phyloP scores from a whole-genome alignment of 1,139 yeast species.

The Hyphopichia wangnamkhiaoensis region DNA sequence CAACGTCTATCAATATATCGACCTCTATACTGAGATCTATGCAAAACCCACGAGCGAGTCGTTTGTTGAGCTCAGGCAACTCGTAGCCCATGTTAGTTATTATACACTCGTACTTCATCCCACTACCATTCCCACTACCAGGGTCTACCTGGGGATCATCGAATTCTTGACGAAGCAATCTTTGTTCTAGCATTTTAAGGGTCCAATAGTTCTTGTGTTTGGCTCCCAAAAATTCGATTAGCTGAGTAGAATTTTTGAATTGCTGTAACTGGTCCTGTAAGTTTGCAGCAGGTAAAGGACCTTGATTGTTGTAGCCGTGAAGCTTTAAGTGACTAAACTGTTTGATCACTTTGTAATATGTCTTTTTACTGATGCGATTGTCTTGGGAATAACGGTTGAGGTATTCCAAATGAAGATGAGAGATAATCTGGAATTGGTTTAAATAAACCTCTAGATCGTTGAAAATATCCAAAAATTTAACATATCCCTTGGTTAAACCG shows the following conservation, averaged over 20 bases:
- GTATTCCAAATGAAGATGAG: conserved; percentile 18
- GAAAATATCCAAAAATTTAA: conserved; percentile 22
- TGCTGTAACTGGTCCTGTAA: conserved; percentile 18
- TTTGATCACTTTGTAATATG: conserved; percentile 2
- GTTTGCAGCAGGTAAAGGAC: conserved; percentile 23
- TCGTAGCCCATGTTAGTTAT: conserved; percentile 26
- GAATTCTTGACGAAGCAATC: conserved; percentile 7
- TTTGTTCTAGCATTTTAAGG: conserved; percentile 26
- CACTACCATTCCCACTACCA: no score
- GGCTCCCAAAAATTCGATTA: conserved; percentile 16
- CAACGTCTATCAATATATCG: conserved; percentile 28
- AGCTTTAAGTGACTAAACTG: conserved; percentile 30
- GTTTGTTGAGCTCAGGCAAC: conserved; percentile 10
- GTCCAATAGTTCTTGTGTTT: conserved; percentile 23
- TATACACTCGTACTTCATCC: conserved; percentile 22
- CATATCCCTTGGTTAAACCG: conserved; percentile 35
- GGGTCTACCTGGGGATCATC: background rate
- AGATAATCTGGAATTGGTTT: conserved; percentile 43
- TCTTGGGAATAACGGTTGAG: background rate
- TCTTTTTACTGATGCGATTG: background rate
- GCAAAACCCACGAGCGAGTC: conserved; percentile 38
- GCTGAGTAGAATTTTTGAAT: conserved; percentile 16
- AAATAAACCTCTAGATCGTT: conserved; percentile 27
- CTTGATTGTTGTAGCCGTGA: conserved; percentile 37
- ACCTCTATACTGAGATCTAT: conserved; percentile 48